These are phyloP conservation scores for Ophiostoma himal-ulmi DNA, from an alignment of 2,329 filamentous ascomycete genomes.

Conservation along the genomic window DNA sequence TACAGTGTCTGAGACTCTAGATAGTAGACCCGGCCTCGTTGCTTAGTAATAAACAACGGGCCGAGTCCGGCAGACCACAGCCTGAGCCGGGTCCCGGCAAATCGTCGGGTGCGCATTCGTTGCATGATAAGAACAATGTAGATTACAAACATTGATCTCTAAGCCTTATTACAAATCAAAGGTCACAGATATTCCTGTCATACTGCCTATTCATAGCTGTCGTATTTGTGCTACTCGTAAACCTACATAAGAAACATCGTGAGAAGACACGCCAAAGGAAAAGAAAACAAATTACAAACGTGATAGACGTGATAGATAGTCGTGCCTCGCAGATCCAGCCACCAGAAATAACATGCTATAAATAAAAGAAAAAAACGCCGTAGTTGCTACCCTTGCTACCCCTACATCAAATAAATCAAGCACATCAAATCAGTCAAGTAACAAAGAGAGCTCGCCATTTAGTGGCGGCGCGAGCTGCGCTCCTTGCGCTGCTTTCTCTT, in stretches of 20 bases:
- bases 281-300: background rate
- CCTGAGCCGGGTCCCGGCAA: background rate
- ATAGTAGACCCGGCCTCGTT: background rate
- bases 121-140: background rate
- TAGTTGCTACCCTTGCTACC: background rate
- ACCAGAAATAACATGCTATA: background rate
- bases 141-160: background rate
- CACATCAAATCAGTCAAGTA: background rate
- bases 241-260: background rate
- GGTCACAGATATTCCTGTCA: background rate
- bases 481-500: slow-evolving; percentile 38
- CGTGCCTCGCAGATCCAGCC: background rate
- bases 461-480: slow-evolving; percentile 24
- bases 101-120: background rate
- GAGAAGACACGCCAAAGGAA: background rate
- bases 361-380: slow-evolving; percentile 3
- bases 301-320: background rate
- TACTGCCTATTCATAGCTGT: slow-evolving; percentile 8
- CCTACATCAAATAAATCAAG: background rate
- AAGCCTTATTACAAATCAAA: background rate
- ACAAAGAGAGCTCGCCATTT: background rate
- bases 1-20: background rate
- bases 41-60: background rate
- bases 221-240: background rate
- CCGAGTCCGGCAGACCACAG: background rate